Evolutionary conservation across 23 red algal genomes (phyloP).

Genomic region (Gracilaria gracilis): DNA sequence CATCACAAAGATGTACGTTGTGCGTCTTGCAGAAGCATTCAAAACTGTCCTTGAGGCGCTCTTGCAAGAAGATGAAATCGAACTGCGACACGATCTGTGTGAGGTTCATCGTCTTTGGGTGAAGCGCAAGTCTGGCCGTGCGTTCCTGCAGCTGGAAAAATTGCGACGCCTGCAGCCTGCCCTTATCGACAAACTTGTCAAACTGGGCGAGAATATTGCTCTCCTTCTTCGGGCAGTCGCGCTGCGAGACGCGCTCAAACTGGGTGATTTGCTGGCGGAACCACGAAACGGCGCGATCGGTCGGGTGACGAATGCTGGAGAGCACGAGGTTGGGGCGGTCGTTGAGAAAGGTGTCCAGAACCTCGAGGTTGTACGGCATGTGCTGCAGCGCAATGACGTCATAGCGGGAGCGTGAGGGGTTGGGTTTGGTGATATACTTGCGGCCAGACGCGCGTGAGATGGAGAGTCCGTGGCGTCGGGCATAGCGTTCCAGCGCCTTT

Average conservation of each 20-base stretch:
- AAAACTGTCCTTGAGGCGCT: conserved; percentile 8
- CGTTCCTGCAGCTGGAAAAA: conserved; percentile 14
- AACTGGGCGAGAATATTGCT: not conserved
- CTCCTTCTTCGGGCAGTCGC: conserved; percentile 9
- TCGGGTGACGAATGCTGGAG: conserved; percentile 14
- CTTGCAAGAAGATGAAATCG: conserved; percentile 24
- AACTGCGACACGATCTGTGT: conserved; percentile 4
- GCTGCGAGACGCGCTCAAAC: conserved; percentile 7
- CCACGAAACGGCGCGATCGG: conserved; percentile 21
- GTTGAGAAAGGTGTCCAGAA: conserved; percentile 21
- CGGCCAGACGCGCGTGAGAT: conserved; percentile 2
- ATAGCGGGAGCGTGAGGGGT: not conserved
- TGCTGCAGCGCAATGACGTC: conserved; percentile 15
- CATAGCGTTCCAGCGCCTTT: not conserved
- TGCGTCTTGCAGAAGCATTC: conserved; percentile 5
- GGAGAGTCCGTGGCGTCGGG: not conserved
- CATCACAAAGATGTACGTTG: not conserved
- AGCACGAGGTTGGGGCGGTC: not conserved
- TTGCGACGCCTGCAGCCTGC: not conserved
- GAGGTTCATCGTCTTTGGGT: conserved; percentile 2
- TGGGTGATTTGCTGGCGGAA: conserved; percentile 8
- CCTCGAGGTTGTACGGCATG: conserved; percentile 6
- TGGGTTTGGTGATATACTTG: conserved; percentile 24
- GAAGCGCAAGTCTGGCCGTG: conserved; percentile 7
- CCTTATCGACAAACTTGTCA: conserved; percentile 8